phyloP scores from a whole-genome alignment of 306 rosid genomes.

The Castanospermum australe region DNA sequence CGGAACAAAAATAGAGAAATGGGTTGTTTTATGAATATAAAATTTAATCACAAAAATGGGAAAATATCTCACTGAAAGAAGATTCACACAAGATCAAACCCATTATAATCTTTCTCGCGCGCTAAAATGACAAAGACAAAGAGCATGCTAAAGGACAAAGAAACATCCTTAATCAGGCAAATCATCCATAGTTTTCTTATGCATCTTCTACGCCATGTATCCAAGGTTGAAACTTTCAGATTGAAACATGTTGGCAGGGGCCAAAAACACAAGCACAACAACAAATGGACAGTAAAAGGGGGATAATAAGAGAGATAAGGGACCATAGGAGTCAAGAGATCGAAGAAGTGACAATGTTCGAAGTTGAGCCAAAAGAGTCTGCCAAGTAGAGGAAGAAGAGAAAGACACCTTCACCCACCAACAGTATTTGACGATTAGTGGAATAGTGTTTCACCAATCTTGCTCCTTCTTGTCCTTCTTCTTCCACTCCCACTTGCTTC shows the following conservation, averaged over 20 bases:
- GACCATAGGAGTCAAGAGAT: slow-evolving; percentile 47
- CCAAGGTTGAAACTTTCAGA: not conserved
- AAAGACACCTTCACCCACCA: slow-evolving; percentile 74
- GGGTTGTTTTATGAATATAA: not conserved
- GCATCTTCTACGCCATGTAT: not conserved
- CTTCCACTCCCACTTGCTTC: not conserved
- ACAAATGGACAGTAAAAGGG: not conserved
- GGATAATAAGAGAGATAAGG: not conserved
- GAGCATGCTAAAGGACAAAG: not conserved
- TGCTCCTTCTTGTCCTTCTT: not conserved
- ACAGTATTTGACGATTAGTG: slow-evolving; percentile 44
- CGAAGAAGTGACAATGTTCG: slow-evolving; percentile 44
- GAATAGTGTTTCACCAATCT: slow-evolving; percentile 46
- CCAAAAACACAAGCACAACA: not conserved
- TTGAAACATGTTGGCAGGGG: not conserved
- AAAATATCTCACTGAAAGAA: not conserved
- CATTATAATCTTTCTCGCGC: not conserved
- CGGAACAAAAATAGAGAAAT: not conserved
- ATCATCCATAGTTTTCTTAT: not conserved
- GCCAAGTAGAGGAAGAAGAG: slow-evolving; percentile 56
- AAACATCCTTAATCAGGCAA: not conserved
- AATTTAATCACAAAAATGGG: not conserved
- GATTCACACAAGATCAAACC: not conserved
- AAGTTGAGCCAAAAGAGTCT: slow-evolving; percentile 42
- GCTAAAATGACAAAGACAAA: not conserved